These are phyloP conservation scores for Dunaliella salina DNA, from an alignment of 163 green algal species.

Conservation along the genomic window DNA sequence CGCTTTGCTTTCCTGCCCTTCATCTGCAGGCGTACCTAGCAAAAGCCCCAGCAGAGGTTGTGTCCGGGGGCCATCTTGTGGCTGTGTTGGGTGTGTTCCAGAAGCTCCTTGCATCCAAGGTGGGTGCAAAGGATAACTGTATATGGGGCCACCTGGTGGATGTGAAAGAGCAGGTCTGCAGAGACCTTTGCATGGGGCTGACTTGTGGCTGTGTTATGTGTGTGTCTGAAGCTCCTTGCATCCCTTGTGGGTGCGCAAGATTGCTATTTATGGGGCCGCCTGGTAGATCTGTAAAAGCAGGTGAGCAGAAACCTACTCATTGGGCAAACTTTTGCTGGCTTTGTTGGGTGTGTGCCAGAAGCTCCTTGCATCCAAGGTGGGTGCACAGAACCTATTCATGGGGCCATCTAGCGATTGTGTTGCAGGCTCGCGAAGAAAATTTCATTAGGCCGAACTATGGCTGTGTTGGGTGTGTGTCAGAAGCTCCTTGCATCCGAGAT, in stretches of 20 bases:
- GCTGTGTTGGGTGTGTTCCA: slow-evolving; percentile 75
- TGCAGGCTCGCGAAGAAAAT: too few relatives aligned
- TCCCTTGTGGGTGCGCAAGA: background rate
- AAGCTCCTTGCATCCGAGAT: slow-evolving; percentile 15
- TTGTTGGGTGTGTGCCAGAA: slow-evolving; percentile 74
- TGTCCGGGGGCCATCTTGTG: slow-evolving; percentile 61
- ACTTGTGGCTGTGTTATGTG: slow-evolving; percentile 50
- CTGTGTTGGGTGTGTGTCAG: slow-evolving; percentile 74
- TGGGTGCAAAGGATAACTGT: background rate
- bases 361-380: slow-evolving; percentile 14
- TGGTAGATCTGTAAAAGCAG: too few relatives aligned
- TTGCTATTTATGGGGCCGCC: too few relatives aligned
- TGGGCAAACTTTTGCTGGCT: slow-evolving; percentile 13
- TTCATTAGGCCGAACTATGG: slow-evolving; percentile 70
- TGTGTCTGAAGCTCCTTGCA: slow-evolving; percentile 54
- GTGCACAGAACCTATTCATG: background rate
- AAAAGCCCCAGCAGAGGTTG: slow-evolving; percentile 67
- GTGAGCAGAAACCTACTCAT: too few relatives aligned
- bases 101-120: slow-evolving; percentile 17
- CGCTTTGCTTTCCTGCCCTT: too few relatives aligned
- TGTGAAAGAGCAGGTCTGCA: too few relatives aligned
- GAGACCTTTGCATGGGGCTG: too few relatives aligned
- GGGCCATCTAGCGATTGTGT: too few relatives aligned
- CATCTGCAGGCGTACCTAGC: slow-evolving; percentile 75
- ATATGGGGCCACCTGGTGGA: background rate